A percentile compares a stretch with the other conserved stretches of the same genome.
phyloP scores from a whole-genome alignment of 768 basidiomycete species.

The Lactarius hengduanensis region DNA sequence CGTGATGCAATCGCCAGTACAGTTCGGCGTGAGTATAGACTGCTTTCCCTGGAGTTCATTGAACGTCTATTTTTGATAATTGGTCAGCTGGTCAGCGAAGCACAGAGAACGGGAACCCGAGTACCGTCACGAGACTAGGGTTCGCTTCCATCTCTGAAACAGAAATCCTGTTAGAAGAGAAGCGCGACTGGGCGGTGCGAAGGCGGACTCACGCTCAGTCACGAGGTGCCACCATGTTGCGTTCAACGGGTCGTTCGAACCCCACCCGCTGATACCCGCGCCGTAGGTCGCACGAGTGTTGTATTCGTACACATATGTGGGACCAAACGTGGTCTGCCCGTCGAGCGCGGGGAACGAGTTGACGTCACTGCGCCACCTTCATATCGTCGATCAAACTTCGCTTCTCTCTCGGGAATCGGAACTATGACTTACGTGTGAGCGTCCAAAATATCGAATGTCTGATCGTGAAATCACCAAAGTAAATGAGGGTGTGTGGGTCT shows the following conservation, averaged over 20 bases:
- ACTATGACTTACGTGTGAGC: constrained; percentile 61
- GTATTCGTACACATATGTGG: constrained; percentile 63
- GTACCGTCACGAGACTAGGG: constrained; percentile 55
- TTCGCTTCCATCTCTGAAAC: constrained; percentile 59
- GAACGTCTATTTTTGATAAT: constrained; percentile 48
- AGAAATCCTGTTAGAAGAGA: constrained; percentile 4
- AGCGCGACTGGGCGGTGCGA: not conserved
- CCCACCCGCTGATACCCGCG: constrained; percentile 55
- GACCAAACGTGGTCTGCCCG: constrained; percentile 53
- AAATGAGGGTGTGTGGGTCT: not conserved
- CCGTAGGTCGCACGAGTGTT: constrained; percentile 70
- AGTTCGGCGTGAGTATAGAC: constrained; percentile 52
- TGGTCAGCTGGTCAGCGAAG: not conserved
- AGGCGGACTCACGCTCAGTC: constrained; percentile 55
- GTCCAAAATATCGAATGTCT: constrained; percentile 79
- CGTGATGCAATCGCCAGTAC: constrained; percentile 56
- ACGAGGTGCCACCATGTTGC: constrained; percentile 84
- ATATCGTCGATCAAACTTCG: not conserved
- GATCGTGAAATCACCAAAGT: constrained; percentile 1
- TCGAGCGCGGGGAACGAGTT: constrained; percentile 58
- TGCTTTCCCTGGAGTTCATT: constrained; percentile 71
- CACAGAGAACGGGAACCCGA: constrained; percentile 8
- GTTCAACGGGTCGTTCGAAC: constrained; percentile 63
- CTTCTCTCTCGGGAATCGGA: constrained; percentile 2
- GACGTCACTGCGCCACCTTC: constrained; percentile 66